These are phyloP conservation scores for Phytophthora cryptogea DNA, from an alignment of 352 stramenopile genomes.

Conservation along the genomic window DNA sequence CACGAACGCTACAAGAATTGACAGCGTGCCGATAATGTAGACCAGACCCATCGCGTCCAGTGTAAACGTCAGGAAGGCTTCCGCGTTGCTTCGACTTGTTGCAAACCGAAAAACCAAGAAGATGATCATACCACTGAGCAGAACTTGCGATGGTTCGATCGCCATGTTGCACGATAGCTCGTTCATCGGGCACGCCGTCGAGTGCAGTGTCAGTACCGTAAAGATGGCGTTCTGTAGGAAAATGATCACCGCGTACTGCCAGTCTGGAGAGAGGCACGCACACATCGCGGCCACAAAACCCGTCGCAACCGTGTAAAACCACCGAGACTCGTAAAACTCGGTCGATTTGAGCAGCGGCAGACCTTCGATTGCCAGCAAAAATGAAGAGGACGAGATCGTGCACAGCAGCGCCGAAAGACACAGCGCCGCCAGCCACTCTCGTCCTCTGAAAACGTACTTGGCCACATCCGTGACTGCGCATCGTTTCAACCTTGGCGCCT, in stretches of 20 bases:
- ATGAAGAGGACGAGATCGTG: conserved; percentile 34
- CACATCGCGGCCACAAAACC: conserved; percentile 47
- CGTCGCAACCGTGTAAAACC: conserved; percentile 50
- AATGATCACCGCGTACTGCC: conserved; percentile 50
- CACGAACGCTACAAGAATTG: conserved; percentile 58
- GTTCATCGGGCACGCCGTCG: conserved; percentile 64
- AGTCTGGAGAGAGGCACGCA: conserved; percentile 54
- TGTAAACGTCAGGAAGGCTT: conserved; percentile 50
- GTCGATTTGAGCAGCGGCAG: conserved; percentile 41
- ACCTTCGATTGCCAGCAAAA: conserved; percentile 37
- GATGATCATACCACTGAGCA: conserved; percentile 42
- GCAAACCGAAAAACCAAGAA: conserved; percentile 54
- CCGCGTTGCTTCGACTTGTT: conserved; percentile 29
- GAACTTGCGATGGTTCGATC: conserved; percentile 38
- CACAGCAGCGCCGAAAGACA: conserved; percentile 39
- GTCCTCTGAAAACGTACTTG: conserved; percentile 30
- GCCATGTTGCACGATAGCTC: conserved; percentile 45
- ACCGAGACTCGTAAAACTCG: conserved; percentile 56
- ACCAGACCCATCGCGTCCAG: conserved; percentile 60
- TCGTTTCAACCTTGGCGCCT: conserved; percentile 22
- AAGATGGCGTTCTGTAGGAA: conserved; percentile 54
- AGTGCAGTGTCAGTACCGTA: conserved; percentile 58
- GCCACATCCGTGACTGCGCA: conserved; percentile 38
- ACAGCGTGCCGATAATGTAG: conserved; percentile 67
- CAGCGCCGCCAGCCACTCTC: conserved; percentile 51